phyloP scores from a whole-genome alignment of 1,284 basidiomycete species.

The Cutaneotrichosporon sp. region DNA sequence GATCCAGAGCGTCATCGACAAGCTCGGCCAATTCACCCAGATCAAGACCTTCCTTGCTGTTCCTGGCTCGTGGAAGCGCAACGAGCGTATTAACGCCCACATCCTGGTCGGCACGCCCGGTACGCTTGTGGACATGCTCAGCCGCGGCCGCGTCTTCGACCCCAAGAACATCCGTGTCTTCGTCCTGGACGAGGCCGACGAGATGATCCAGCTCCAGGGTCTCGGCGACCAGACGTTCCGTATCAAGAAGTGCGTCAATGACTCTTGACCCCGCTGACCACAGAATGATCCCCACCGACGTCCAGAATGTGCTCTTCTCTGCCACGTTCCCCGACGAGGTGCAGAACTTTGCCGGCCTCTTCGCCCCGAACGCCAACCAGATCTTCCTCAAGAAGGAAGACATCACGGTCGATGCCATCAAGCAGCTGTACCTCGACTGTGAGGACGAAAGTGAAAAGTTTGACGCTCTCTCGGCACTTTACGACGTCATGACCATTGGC shows the following conservation, averaged over 20 bases:
- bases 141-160: slow-evolving; percentile 52
- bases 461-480: slow-evolving; percentile 86
- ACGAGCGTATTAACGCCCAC: slow-evolving; percentile 68
- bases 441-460: slow-evolving; percentile 86
- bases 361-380: slow-evolving; percentile 92
- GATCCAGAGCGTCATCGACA: slow-evolving; percentile 89
- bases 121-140: slow-evolving; percentile 81
- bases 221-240: slow-evolving; percentile 92
- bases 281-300: slow-evolving; percentile 46
- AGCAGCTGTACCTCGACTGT: slow-evolving; percentile 97
- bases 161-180: slow-evolving; percentile 80
- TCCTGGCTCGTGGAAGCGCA: slow-evolving; percentile 61
- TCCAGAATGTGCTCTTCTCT: slow-evolving; percentile 93
- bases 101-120: slow-evolving; percentile 96
- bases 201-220: slow-evolving; percentile 95
- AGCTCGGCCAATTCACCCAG: slow-evolving; percentile 91
- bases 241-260: slow-evolving; percentile 78
- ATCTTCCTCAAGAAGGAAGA: slow-evolving; percentile 94
- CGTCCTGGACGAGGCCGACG: slow-evolving; percentile 97
- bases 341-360: slow-evolving; percentile 78
- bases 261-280: slow-evolving; percentile 10
- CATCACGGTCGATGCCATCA: slow-evolving; percentile 87
- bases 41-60: slow-evolving; percentile 93
- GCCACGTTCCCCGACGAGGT: slow-evolving; percentile 97
- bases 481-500: slow-evolving; percentile 86